Evolutionary conservation across 352 stramenopile genomes (phyloP).

Genomic region (Pythium oligandrum): DNA sequence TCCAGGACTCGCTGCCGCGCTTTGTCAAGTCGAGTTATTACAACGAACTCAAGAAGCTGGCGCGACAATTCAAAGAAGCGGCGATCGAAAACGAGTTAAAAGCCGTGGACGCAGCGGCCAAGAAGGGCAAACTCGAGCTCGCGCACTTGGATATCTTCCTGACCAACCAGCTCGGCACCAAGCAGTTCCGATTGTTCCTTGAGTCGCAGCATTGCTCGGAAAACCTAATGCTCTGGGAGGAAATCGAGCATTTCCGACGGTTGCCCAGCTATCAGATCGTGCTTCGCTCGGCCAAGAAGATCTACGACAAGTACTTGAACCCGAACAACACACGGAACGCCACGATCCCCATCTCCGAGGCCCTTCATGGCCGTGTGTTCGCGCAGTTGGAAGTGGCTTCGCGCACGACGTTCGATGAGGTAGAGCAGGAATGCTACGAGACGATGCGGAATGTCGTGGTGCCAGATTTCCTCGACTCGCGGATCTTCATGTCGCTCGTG

Average conservation of each 20-base stretch:
- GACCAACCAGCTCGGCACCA: constrained; percentile 57
- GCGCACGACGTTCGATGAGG: constrained; percentile 69
- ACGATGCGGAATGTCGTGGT: constrained; percentile 71
- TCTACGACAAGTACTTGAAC: constrained; percentile 85
- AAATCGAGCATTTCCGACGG: constrained; percentile 77
- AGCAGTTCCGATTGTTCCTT: constrained; percentile 64
- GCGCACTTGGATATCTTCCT: constrained; percentile 70
- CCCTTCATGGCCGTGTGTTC: constrained; percentile 42
- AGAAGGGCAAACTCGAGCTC: constrained; percentile 71
- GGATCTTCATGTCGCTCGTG: constrained; percentile 82
- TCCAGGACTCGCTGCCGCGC: constrained; percentile 70
- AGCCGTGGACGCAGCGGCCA: constrained; percentile 53
- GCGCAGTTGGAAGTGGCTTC: constrained; percentile 55
- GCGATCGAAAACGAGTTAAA: constrained; percentile 42
- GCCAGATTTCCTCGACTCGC: constrained; percentile 76
- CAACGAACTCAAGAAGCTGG: constrained; percentile 48
- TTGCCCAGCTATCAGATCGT: constrained; percentile 84
- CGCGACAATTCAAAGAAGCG: constrained; percentile 22
- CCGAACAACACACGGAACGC: constrained; percentile 43
- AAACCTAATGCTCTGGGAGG: constrained; percentile 82
- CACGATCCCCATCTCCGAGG: constrained; percentile 40
- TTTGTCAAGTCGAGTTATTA: constrained; percentile 77
- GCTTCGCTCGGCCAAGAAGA: constrained; percentile 74
- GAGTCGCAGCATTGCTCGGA: constrained; percentile 76
- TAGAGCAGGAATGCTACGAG: constrained; percentile 70